Evolutionary conservation across 495 filamentous ascomycete species (phyloP).

Genomic region (Daldinia vernicosa): DNA sequence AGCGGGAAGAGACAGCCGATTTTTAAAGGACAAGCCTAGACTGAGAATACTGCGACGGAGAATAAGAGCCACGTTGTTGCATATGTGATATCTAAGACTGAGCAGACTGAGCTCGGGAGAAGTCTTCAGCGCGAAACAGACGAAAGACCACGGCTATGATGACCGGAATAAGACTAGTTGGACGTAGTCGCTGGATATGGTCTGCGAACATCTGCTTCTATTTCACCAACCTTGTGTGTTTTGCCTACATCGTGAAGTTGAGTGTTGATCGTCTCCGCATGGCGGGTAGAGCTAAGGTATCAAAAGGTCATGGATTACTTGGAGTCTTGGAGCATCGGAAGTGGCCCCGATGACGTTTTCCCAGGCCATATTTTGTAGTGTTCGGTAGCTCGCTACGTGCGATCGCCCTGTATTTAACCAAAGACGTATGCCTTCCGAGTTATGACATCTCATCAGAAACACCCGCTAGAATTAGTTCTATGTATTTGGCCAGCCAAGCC

Average conservation of each 20-base stretch:
- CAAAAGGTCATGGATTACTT: conserved; percentile 4
- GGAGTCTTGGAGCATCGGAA: conserved; percentile 14
- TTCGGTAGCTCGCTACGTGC: conserved; percentile 22
- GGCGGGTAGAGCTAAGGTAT: neutral
- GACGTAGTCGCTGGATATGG: neutral
- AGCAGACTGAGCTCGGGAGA: conserved; percentile 11
- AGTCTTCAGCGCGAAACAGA: neutral
- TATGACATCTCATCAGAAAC: conserved; percentile 18
- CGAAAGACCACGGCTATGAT: neutral
- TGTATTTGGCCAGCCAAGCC: conserved; percentile 1
- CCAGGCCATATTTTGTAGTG: conserved; percentile 14
- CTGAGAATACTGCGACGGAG: neutral
- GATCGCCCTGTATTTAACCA: conserved; percentile 27
- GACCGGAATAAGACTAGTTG: conserved; percentile 9
- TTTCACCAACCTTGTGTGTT: conserved; percentile 10
- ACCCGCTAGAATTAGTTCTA: conserved; percentile 18
- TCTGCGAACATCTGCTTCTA: neutral
- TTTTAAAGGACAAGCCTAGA: conserved; percentile 6
- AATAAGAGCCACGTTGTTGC: conserved; percentile 1
- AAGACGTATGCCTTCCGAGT: conserved; percentile 19
- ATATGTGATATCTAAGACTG: conserved; percentile 16
- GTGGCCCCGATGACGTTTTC: conserved; percentile 27
- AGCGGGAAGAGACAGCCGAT: conserved; percentile 5
- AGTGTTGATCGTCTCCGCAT: conserved; percentile 10
- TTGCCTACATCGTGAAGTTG: conserved; percentile 4